Base-by-base conservation (phyloP, 1,139 yeast genomes). In the Taiozyma sp. region DNA sequence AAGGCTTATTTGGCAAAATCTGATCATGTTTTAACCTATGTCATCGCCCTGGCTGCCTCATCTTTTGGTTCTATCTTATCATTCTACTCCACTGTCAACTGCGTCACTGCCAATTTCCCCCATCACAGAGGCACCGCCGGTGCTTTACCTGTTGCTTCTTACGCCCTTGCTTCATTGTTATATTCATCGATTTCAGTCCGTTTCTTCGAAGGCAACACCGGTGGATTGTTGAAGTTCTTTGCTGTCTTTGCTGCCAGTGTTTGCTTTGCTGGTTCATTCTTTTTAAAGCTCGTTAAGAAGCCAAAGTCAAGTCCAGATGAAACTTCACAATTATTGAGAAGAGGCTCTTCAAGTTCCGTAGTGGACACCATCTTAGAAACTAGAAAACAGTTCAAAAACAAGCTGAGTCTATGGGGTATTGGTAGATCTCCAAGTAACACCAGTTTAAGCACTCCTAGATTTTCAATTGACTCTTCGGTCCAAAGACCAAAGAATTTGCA, bases 81-180 rank as follows among this genome's bases (percentile, higher is more conserved):
- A 4, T 85, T 80, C 64, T 85, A 81, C 60, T 75, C 91, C 2
- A 77, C 89, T 2, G 74, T 86, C 53, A 86, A 85, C 57, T 83
- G 86, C 9, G 79, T 87, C 2, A 86, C 87, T 23, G 71, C 86
- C 3, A 85, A 85, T 63, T 86, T 85, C 57, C 91, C 92, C 0
- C 69, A 76, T 38, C 81, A 84, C 60, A 73, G 86, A 59, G 93
- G 93, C 19, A 75, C 83, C 5, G 92, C 92, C 4, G 83, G 83
- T 5, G 82, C 85, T 1, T 70, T 79, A 23, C 87, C 87, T 1
- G 83, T 81, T 3, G 74, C 85, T 36, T 70, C 80, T 3, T 81
- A 75, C 63, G 87, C 86, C 0, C 67, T 81, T 54, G 76, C 75
- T 4, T 71, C 74, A 3, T 59, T 71, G 52, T 45, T 70, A 12